Evolutionary conservation across 2,329 filamentous ascomycete genomes (phyloP).

Genomic region (Penicillium griseofulvum): DNA sequence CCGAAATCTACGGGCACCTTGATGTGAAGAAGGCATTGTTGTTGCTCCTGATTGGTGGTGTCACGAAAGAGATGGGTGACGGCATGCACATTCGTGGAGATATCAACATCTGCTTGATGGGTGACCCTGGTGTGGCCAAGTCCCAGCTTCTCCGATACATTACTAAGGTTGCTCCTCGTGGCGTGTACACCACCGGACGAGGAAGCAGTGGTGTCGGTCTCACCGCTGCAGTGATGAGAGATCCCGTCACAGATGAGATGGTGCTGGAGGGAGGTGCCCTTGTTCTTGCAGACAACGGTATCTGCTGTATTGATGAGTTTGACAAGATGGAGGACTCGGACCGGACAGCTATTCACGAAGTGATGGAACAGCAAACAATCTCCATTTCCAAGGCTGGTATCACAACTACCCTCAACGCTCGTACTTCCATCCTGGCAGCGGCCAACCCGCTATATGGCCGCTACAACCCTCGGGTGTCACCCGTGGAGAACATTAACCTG

Average conservation of each 20-base stretch:
- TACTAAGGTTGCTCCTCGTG: conserved; percentile 92
- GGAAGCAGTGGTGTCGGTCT: conserved; percentile 79
- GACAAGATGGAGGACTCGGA: conserved; percentile 82
- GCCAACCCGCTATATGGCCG: conserved; percentile 97
- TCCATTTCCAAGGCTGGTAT: conserved; percentile 89
- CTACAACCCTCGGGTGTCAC: conserved; percentile 95
- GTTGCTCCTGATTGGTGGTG: conserved; percentile 91
- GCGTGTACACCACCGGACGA: conserved; percentile 79
- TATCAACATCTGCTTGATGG: conserved; percentile 98
- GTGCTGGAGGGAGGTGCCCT: conserved; percentile 77
- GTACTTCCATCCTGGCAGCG: conserved; percentile 91
- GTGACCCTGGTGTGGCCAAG: conserved; percentile 98
- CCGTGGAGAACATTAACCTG: conserved; percentile 98
- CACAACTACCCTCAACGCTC: conserved; percentile 92
- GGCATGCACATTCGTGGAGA: conserved; percentile 99
- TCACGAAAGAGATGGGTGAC: conserved; percentile 94
- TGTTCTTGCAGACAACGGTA: conserved; percentile 75
- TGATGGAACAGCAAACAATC: conserved; percentile 85
- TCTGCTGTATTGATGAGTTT: conserved; percentile 82
- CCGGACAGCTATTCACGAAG: conserved; percentile 78
- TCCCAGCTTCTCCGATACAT: conserved; percentile 98
- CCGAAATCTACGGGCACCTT: conserved; percentile 92
- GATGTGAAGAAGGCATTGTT: conserved; percentile 98
- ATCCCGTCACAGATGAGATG: conserved; percentile 75
- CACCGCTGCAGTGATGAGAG: conserved; percentile 76